Percentiles rank a stretch among this genome's conserved stretches.
Conservation (phyloP, 345 rosid genomes). For the Acer yangbiense region DNA sequence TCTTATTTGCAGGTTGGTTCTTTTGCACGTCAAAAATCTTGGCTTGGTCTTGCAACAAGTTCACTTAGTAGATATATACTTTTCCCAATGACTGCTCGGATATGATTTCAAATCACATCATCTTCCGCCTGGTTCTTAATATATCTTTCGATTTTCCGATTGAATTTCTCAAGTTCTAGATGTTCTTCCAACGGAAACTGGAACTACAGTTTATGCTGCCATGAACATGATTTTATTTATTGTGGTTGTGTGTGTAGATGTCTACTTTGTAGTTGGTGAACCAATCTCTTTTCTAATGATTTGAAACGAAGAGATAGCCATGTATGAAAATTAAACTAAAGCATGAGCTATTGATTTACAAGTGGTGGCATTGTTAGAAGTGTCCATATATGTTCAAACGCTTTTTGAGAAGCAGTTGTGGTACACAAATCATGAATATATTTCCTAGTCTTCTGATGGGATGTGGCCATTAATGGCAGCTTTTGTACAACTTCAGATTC, state of each 20-base stretch:
- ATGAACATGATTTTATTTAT: no score
- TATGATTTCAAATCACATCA: background rate
- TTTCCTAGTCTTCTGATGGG: no score
- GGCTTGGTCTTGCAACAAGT: background rate
- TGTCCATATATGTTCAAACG: background rate
- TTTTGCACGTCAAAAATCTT: background rate
- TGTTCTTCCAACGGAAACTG: background rate
- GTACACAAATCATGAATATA: background rate
- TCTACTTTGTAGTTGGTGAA: background rate
- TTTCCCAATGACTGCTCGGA: background rate
- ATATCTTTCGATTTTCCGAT: background rate
- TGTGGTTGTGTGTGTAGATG: background rate
- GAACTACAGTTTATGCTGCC: background rate
- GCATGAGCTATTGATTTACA: background rate
- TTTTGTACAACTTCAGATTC: background rate
- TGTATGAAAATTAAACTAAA: background rate
- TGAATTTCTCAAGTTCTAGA: no score
- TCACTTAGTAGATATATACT: background rate
- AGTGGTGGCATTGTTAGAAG: background rate
- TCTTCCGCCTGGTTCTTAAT: background rate
- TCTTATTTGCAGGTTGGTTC: no score
- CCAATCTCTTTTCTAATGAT: conserved; percentile 34
- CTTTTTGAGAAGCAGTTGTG: background rate
- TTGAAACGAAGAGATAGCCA: background rate
- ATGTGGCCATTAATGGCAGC: background rate